Evolutionary conservation across 202 grass and related monocot species (phyloP), one percentile per base, ranked within the genome.

Genomic region (Setaria viridis): DNA sequence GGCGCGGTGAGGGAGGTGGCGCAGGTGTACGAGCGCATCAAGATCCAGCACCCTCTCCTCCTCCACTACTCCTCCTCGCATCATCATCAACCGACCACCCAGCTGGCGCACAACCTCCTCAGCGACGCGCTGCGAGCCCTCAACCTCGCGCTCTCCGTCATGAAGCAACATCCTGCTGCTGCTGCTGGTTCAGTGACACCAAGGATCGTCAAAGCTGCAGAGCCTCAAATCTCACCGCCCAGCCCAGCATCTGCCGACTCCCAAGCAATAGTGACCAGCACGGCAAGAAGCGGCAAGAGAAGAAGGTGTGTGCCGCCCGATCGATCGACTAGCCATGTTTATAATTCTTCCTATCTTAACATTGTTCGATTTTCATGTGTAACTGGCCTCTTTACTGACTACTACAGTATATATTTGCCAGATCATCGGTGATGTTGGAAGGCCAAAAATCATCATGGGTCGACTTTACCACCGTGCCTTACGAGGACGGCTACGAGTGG

Each of bases 401-500:
- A 6, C 39, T 41, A 41, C 5, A 41, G 39, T 41, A 41, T 19
- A 16, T 56, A 6, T 49, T 11, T 43, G 30, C 3, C 16, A 70
- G 67, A 25, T 25, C 68, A 35, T 35, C 34, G 9, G n/a, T 60
- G 12, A 25, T 7, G 1, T 1, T 1, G 50, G 30, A 64, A 19
- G 6, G 15, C 17, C 25, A 48, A 16, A 42, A 53, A 11, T n/a
- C 20, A 2, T 80, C 84, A 3, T 73, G 76, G 67, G 2, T 41
- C 3, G 30, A 6, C 3, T 11, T 45, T 1, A 86, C 67, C 55
- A 33, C 29, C 1, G 34, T 46, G 9, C 84, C 67, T 14, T 53
- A 82, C 19, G 85, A 86, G 10, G 90, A 92, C 68, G 82, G 86
- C 50, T 72, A 87, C 34, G 41, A 72, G 46, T 92, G 90, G 90